Conservation (phyloP, 2,329 filamentous ascomycete species). For the Penicillium sp. region DNA sequence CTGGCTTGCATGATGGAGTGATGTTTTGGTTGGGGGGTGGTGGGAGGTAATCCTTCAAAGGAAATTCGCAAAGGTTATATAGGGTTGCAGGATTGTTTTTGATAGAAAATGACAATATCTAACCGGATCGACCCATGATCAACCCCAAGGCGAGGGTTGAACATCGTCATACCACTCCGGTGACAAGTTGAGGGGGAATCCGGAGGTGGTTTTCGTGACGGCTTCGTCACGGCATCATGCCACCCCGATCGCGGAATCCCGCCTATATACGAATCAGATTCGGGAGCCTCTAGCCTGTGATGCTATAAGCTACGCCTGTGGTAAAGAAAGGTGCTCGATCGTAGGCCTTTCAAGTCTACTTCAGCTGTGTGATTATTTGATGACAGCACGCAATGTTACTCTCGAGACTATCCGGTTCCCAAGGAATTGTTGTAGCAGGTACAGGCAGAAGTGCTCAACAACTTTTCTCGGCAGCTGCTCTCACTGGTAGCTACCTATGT, state of each 20-base stretch:
- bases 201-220: neutral
- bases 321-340: too few relatives aligned
- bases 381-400: too few relatives aligned
- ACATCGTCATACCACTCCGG: constrained; percentile 3
- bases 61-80: neutral
- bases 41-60: neutral
- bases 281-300: too few relatives aligned
- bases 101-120: neutral
- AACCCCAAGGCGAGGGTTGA: constrained; percentile 2
- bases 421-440: too few relatives aligned
- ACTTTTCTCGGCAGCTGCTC: too few relatives aligned
- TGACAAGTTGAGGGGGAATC: neutral
- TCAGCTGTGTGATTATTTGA: too few relatives aligned
- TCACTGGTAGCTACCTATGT: too few relatives aligned
- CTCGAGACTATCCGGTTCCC: too few relatives aligned
- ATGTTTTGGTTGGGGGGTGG: neutral
- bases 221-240: constrained; percentile 12
- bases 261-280: too few relatives aligned
- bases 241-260: constrained; percentile 4
- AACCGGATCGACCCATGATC: neutral
- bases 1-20: constrained; percentile 9
- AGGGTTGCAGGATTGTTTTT: neutral
- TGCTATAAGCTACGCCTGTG: too few relatives aligned
- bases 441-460: too few relatives aligned
- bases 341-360: too few relatives aligned